These are phyloP conservation scores for Geosmithia flava DNA, from an alignment of 2,329 filamentous ascomycete genomes.

Conservation along the genomic window DNA sequence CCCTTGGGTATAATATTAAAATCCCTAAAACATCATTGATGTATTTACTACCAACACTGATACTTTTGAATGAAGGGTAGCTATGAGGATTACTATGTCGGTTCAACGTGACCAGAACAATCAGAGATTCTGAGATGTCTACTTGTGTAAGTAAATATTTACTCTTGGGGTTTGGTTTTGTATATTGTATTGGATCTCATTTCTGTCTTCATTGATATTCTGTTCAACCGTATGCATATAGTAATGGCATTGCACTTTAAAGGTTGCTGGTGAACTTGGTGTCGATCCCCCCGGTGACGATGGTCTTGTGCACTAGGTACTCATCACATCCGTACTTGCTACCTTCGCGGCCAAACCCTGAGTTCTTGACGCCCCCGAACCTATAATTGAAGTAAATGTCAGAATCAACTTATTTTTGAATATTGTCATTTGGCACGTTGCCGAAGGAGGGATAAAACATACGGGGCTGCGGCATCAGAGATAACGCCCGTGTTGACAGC, in stretches of 20 bases:
- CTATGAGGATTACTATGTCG: too few species aligned
- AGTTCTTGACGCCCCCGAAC: conserved; percentile 35
- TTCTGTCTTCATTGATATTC: too few species aligned
- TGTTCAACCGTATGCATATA: not conserved
- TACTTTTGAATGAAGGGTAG: too few species aligned
- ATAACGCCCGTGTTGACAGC: conserved; percentile 19
- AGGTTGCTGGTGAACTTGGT: not conserved
- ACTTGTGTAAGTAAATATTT: too few species aligned
- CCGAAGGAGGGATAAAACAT: conserved; percentile 1
- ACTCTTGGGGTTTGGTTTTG: too few species aligned
- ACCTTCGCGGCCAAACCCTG: conserved; percentile 32
- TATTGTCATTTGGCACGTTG: not conserved
- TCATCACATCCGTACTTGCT: conserved; percentile 35
- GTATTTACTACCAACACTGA: too few species aligned
- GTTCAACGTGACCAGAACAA: too few species aligned
- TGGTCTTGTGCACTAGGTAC: conserved; percentile 12
- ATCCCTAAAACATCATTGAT: too few species aligned
- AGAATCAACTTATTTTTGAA: not conserved
- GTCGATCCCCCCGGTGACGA: not conserved
- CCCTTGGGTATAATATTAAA: too few species aligned
- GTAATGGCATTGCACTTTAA: not conserved
- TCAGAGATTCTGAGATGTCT: too few species aligned
- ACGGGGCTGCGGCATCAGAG: conserved; percentile 27
- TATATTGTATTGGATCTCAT: too few species aligned
- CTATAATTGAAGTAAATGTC: not conserved